phyloP scores from a whole-genome alignment of 83 land plant genomes.

The Diphasiastrum complanatum region DNA sequence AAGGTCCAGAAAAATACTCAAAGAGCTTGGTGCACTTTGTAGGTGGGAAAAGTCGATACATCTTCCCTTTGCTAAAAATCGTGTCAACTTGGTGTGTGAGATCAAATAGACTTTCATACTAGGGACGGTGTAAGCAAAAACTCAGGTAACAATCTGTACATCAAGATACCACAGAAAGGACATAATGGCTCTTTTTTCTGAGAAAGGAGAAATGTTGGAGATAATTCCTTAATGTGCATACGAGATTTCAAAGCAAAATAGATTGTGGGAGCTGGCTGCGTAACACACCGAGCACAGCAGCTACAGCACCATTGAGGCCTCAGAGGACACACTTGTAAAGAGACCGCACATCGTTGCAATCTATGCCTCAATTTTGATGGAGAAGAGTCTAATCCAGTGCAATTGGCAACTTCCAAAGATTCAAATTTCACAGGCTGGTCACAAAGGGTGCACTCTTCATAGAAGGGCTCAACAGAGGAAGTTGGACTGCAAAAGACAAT shows the following conservation, averaged over 20 bases:
- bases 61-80: no score
- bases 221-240: neutral
- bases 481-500: neutral
- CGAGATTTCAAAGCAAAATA: constrained; percentile 23
- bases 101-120: no score
- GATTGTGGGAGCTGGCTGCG: constrained; percentile 20
- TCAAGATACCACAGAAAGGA: constrained; percentile 29
- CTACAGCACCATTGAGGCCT: constrained; percentile 28
- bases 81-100: no score
- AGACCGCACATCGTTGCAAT: constrained; percentile 24
- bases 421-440: constrained; percentile 15
- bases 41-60: no score
- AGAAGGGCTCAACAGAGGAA: constrained; percentile 3
- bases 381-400: constrained; percentile 8
- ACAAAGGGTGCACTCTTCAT: constrained; percentile 24
- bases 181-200: constrained; percentile 9
- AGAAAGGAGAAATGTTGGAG: constrained; percentile 3
- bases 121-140: constrained; percentile 24
- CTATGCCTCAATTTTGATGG: constrained; percentile 9
- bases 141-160: constrained; percentile 23
- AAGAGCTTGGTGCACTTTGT: no score
- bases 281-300: constrained; percentile 26
- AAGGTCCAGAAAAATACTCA: no score
- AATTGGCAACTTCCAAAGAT: constrained; percentile 23
- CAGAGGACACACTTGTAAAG: constrained; percentile 30